These are phyloP conservation scores for Paecilomyces dactylethromorphus DNA, from an alignment of 2,329 filamentous ascomycete genomes.

Conservation along the genomic window DNA sequence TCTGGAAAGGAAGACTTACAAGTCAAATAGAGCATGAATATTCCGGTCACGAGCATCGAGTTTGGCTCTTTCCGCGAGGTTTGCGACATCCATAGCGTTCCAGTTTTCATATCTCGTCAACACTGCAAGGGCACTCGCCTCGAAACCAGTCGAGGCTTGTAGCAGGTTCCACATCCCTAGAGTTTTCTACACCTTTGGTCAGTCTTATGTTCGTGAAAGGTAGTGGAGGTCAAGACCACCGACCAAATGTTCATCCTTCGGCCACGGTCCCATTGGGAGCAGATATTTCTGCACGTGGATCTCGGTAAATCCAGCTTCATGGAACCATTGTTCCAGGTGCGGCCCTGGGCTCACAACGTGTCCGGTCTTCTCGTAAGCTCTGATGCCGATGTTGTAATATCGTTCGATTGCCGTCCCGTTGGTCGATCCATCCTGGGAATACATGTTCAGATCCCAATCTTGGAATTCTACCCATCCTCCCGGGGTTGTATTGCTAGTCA, in stretches of 20 bases:
- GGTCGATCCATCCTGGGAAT: neutral
- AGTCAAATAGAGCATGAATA: neutral
- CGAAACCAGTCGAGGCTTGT: neutral
- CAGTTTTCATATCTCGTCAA: neutral
- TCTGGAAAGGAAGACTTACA: neutral
- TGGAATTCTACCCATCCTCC: neutral
- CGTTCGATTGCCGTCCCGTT: slow-evolving; percentile 6
- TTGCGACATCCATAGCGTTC: neutral
- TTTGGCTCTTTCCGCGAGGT: neutral
- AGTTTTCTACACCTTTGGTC: neutral
- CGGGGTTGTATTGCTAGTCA: neutral
- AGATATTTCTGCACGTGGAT: neutral
- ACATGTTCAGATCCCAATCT: neutral
- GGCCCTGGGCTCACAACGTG: neutral
- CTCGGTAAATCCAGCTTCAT: neutral
- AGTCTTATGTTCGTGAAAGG: neutral
- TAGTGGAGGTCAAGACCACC: neutral
- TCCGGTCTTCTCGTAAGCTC: neutral
- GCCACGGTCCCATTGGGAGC: neutral
- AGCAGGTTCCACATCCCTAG: neutral
- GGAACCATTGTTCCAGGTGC: neutral
- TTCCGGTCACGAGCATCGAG: neutral
- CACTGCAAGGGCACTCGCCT: neutral
- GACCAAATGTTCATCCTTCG: neutral
- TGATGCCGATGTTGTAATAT: slow-evolving; percentile 1